Percentiles rank a stretch among this genome's conserved stretches.
Evolutionary conservation across 2,329 filamentous ascomycete species (phyloP).

Genomic region (Monilinia fructigena): DNA sequence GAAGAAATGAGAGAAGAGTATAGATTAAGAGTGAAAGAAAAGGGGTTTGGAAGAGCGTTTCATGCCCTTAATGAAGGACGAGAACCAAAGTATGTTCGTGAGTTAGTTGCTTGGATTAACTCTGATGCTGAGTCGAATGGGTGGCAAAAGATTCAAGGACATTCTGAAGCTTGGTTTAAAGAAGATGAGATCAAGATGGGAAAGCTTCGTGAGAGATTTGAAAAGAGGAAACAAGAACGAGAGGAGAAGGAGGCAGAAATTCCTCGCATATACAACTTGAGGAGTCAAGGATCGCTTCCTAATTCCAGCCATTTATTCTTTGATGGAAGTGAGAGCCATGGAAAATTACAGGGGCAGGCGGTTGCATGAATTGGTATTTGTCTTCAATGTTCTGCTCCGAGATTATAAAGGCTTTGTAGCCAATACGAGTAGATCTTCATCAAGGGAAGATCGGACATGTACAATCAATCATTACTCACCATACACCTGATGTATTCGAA

Average conservation of each 20-base stretch:
- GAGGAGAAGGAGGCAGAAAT: background rate
- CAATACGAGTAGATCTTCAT: background rate
- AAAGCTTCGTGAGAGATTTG: slow-evolving; percentile 16
- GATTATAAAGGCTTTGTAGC: background rate
- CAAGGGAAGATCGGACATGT: background rate
- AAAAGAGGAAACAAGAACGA: slow-evolving; percentile 8
- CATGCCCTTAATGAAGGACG: slow-evolving; percentile 10
- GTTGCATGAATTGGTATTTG: background rate
- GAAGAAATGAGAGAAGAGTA: slow-evolving; percentile 22
- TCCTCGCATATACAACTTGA: background rate
- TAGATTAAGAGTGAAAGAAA: slow-evolving; percentile 14
- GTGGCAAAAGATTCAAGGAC: slow-evolving; percentile 8
- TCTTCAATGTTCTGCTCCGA: background rate
- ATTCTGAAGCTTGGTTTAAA: slow-evolving; percentile 17
- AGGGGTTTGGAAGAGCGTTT: slow-evolving; percentile 22
- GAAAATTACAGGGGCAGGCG: background rate
- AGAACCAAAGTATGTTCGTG: slow-evolving; percentile 9
- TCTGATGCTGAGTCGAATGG: slow-evolving; percentile 12
- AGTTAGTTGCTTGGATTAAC: slow-evolving; percentile 22
- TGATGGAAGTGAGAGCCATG: background rate
- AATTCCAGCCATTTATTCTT: background rate
- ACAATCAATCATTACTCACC: background rate
- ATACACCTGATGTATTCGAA: background rate
- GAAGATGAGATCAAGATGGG: slow-evolving; percentile 7
- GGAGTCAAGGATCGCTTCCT: background rate